These are phyloP conservation scores for Mixia osmundae DNA, from an alignment of 1,284 basidiomycete genomes.

Conservation along the genomic window DNA sequence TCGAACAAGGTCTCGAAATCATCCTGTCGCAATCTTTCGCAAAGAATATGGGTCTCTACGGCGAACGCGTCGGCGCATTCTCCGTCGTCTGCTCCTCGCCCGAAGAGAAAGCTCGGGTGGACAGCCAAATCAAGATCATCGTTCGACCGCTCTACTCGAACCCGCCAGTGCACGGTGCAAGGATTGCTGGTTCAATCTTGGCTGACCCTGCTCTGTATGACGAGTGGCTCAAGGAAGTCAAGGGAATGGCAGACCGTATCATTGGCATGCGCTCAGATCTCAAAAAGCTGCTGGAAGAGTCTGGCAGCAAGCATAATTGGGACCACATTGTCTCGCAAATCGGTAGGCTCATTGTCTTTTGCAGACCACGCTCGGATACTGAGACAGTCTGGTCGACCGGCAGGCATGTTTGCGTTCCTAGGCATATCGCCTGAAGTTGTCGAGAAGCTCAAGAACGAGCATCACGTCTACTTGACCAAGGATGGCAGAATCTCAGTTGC, in stretches of 20 bases:
- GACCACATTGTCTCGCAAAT: conserved; percentile 73
- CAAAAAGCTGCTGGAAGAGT: conserved; percentile 47
- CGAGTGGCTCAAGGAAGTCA: conserved; percentile 40
- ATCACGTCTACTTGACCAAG: conserved; percentile 69
- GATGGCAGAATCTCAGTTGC: conserved; percentile 20
- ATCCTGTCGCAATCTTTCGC: conserved; percentile 40
- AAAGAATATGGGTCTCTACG: conserved; percentile 72
- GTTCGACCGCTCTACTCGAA: conserved; percentile 98
- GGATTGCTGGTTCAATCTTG: conserved; percentile 25
- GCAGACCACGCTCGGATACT: not conserved
- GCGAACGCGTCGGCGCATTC: conserved; percentile 67
- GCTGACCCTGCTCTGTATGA: conserved; percentile 22
- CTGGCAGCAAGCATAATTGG: conserved; percentile 46
- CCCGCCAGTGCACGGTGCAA: conserved; percentile 56
- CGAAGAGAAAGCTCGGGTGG: conserved; percentile 20
- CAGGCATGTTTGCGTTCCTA: conserved; percentile 11
- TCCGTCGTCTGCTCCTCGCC: conserved; percentile 34
- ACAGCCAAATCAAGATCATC: conserved; percentile 29
- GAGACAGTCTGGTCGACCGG: too few species aligned
- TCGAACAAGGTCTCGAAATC: conserved; percentile 44
- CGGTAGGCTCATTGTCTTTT: conserved; percentile 43
- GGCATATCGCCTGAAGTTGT: conserved; percentile 33
- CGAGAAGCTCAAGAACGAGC: conserved; percentile 43
- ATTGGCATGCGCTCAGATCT: conserved; percentile 71
- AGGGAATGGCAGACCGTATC: conserved; percentile 76